Base-by-base conservation (phyloP, 2,329 filamentous ascomycete species). In the Pseudofabraea citricarpa region DNA sequence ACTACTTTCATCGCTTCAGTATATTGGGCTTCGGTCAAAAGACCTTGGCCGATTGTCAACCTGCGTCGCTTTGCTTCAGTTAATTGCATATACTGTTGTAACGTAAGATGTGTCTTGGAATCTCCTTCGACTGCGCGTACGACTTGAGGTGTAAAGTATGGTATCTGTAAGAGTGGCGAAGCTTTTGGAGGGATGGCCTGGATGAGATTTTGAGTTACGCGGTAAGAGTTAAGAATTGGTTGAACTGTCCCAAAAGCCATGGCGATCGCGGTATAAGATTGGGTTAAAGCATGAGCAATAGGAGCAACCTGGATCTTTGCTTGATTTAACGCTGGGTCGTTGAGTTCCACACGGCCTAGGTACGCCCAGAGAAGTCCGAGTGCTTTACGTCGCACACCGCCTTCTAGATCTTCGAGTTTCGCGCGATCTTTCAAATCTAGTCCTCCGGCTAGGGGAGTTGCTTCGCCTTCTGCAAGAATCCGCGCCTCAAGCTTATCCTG, bases 361-460 rank as follows among this genome's bases (percentile, higher is more conserved):
- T 98, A 97, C 32, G 93, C 90, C 93, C 94, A 98, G 13, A 98
- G 74, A 44, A 98, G 74, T 40, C 85, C 88, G 35, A 97, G 73
- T 6, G 89, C 84, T 73, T 97, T 97, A 59, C 93, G 79, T 53
- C 87, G 83, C 19, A 81, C 76, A 29, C 84, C 82, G 53, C 85
- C 85, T 39, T 97, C 93, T 46, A 95, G 67, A 53, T 90, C 81
- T 59, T 88, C 81, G 6, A 98, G 74, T 60, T 79, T 83, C 57
- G 82, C 74, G 61, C 82, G 83, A 58, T 95, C 90, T 64, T 90
- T 89, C 13, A 71, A 65, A 0, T 81, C 75, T 52, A 96, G 70
- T 26, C 82, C 80, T 23, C 68, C 69, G 31, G 74, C 74, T 36
- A 75, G 70, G 2, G 70, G 64, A 13, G 71, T 68, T 15, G 66